These are phyloP conservation scores for Clonostachys rhizophaga DNA, from an alignment of 2,329 filamentous ascomycete genomes.

Conservation along the genomic window DNA sequence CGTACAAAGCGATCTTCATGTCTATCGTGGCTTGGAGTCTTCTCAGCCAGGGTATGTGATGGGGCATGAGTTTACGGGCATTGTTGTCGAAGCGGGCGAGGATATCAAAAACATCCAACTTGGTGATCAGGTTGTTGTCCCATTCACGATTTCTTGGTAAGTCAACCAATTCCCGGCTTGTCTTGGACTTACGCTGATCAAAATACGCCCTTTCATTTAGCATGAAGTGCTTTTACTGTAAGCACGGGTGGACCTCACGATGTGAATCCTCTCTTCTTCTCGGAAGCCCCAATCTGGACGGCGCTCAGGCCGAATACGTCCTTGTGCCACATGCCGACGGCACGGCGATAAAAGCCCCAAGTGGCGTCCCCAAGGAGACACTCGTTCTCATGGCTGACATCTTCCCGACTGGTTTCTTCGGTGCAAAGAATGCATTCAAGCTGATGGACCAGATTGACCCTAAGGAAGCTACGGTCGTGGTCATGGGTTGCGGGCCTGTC, in stretches of 20 bases:
- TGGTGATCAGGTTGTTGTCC: neutral
- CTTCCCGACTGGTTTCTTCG: conserved; percentile 84
- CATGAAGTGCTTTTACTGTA: conserved; percentile 80
- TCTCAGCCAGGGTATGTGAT: conserved; percentile 59
- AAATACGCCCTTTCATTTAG: conserved; percentile 6
- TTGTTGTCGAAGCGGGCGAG: conserved; percentile 64
- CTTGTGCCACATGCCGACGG: conserved; percentile 68
- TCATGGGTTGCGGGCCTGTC: conserved; percentile 82
- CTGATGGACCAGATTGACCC: conserved; percentile 24
- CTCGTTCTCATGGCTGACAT: conserved; percentile 91
- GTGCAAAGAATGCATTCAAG: conserved; percentile 70
- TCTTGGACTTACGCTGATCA: no score
- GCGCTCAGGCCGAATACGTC: conserved; percentile 78
- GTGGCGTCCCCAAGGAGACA: conserved; percentile 46
- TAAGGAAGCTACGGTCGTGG: conserved; percentile 60
- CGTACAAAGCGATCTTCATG: conserved; percentile 68
- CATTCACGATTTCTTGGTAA: conserved; percentile 24
- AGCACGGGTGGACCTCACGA: conserved; percentile 69
- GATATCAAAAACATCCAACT: conserved; percentile 42
- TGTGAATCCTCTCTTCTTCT: conserved; percentile 71
- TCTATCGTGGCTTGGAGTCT: conserved; percentile 76
- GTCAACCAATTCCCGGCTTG: conserved; percentile 11
- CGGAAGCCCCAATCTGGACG: conserved; percentile 65
- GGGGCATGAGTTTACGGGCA: conserved; percentile 87
- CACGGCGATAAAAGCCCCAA: conserved; percentile 4